Evolutionary conservation across 1,139 yeast species (phyloP).

Genomic region (Pichia sp.): DNA sequence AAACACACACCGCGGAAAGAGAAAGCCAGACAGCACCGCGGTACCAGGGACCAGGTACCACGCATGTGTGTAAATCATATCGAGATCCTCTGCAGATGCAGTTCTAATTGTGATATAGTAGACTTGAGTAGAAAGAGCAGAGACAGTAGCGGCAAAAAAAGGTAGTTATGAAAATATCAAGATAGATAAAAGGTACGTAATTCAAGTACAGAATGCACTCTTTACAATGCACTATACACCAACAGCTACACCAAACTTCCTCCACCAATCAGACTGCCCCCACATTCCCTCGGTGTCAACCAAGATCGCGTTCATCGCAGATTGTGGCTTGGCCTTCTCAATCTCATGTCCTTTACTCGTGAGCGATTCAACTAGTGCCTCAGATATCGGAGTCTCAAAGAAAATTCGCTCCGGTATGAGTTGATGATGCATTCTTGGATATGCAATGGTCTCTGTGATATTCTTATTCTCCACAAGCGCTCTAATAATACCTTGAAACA

Average conservation of each 20-base stretch:
- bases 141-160: no score
- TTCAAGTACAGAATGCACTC: no score
- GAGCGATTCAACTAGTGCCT: conserved; percentile 19
- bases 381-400: conserved; percentile 43
- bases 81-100: no score
- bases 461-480: conserved; percentile 49
- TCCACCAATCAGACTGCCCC: conserved; percentile 39
- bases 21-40: no score
- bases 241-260: conserved; percentile 35
- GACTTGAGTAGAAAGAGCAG: no score
- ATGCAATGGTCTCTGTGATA: conserved; percentile 62
- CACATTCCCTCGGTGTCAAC: conserved; percentile 15
- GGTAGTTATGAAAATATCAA: no score
- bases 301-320: conserved; percentile 37
- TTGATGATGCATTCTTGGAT: conserved; percentile 86
- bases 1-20: no score
- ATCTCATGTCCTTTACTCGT: conserved; percentile 27
- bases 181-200: no score
- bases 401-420: conserved; percentile 63
- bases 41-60: no score
- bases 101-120: no score
- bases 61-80: no score
- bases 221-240: conserved; percentile 26
- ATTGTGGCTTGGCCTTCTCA: conserved; percentile 26
- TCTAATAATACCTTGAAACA: conserved; percentile 73